Evolutionary conservation across 345 rosid genomes (phyloP), one percentile per base, ranked within the genome.

Genomic region (Citrus reticulata): DNA sequence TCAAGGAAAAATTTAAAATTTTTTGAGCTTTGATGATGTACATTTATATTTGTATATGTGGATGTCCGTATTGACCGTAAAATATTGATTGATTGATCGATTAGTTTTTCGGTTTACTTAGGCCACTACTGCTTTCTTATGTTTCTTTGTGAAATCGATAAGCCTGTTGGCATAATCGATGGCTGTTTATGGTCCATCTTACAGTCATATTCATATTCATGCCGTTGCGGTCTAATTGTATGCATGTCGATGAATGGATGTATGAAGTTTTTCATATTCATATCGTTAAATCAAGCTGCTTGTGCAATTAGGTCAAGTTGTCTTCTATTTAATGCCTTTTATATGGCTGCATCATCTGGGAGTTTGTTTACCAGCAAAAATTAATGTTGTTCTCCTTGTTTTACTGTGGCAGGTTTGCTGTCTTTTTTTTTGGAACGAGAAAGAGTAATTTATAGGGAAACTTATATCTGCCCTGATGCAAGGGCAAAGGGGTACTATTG

Each of bases 401-500:
- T 64, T 65, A 25, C 49, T 25, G 72, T 80, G 59, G 55, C 70
- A 77, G 77, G 32, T 77, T 40, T n/a, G 7, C 42, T 29, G 68
- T 83, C 78, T 74, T 32, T 17, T 78, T 82, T 57, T 75, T 68
- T 84, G 77, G 66, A 75, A 35, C 7, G 40, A 67, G 40, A 77
- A 29, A 29, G 24, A 34, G 49, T 76, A 61, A 70, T 67, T 82
- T 63, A 16, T 59, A 16, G 57, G 82, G 73, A 65, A 63, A 55
- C 76, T 64, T n/a, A 34, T 65, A 72, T 39, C 68, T 80, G 75
- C 87, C 87, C 88, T 80, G 83, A 95, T 95, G 98, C 98, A 92
- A 86, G 91, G 98, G 87, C 92, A 91, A 77, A 91, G 92, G 84
- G 91, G 92, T 75, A 83, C 88, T 4, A 76, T 93, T 42, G 92